These are phyloP conservation scores for Cladophialophora immunda DNA, from an alignment of 2,329 filamentous ascomycete species.

Conservation along the genomic window DNA sequence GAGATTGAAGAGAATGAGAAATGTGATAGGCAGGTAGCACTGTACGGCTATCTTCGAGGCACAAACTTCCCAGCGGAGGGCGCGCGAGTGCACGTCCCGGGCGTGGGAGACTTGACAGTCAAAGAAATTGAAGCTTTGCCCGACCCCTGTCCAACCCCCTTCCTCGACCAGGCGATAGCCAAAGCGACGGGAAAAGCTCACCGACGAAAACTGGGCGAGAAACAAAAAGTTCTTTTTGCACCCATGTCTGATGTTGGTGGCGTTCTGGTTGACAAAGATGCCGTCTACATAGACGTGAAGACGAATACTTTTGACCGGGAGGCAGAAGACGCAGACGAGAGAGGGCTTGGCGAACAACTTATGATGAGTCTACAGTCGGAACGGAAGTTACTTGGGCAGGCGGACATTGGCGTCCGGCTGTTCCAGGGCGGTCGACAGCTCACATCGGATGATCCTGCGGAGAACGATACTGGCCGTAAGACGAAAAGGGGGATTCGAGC, in stretches of 20 bases:
- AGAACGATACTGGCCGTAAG: slow-evolving; percentile 66
- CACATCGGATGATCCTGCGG: slow-evolving; percentile 61
- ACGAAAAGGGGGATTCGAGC: slow-evolving; percentile 61
- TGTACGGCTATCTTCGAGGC: slow-evolving; percentile 93
- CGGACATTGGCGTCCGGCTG: slow-evolving; percentile 81
- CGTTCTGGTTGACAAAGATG: slow-evolving; percentile 94
- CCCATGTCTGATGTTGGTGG: slow-evolving; percentile 98
- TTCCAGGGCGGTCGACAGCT: slow-evolving; percentile 76
- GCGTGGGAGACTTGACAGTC: slow-evolving; percentile 87
- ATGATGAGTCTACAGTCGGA: slow-evolving; percentile 89
- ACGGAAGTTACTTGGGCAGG: slow-evolving; percentile 81
- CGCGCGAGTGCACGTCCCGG: slow-evolving; percentile 89
- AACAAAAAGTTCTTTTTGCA: slow-evolving; percentile 94
- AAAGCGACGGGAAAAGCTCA: slow-evolving; percentile 85
- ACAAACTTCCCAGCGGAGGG: slow-evolving; percentile 90
- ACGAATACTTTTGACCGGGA: slow-evolving; percentile 75
- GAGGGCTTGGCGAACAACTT: slow-evolving; percentile 93
- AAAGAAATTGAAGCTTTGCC: slow-evolving; percentile 85
- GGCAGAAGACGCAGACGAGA: slow-evolving; percentile 69
- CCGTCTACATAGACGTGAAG: slow-evolving; percentile 85
- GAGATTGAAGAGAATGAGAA: slow-evolving; percentile 87
- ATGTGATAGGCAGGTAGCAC: slow-evolving; percentile 87
- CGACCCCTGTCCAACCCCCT: slow-evolving; percentile 93
- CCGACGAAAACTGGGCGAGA: slow-evolving; percentile 85
- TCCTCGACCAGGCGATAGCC: slow-evolving; percentile 84